Conservation (phyloP, 169 alveolate species). For the Babesia divergens region DNA sequence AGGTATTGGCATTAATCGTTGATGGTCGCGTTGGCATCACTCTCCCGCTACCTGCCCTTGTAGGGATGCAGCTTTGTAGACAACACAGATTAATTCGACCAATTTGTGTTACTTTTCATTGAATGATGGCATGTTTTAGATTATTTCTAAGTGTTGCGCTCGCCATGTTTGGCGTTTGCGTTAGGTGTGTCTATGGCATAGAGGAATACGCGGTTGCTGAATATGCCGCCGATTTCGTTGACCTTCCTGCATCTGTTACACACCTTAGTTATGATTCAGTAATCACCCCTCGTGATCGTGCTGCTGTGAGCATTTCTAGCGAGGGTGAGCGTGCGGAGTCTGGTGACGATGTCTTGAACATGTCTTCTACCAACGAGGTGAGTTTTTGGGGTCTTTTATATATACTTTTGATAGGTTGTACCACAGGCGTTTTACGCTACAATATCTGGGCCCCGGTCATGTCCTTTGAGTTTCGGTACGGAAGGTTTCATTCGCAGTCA, state of each 20-base stretch:
- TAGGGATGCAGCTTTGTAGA: too few species aligned
- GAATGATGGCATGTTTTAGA: too few species aligned
- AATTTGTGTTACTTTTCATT: too few species aligned
- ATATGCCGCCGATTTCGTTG: neutral
- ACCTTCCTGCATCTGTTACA: neutral
- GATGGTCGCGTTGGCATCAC: neutral
- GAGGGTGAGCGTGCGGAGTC: too few species aligned
- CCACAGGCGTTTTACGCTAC: neutral
- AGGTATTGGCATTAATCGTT: constrained; percentile 9
- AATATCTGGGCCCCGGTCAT: neutral
- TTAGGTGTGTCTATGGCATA: neutral
- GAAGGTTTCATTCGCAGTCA: constrained; percentile 11
- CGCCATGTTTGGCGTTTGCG: neutral
- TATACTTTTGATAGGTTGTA: neutral
- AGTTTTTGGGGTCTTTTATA: neutral
- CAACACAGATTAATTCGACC: too few species aligned
- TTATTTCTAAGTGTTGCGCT: neutral
- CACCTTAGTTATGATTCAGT: neutral
- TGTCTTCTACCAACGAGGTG: neutral
- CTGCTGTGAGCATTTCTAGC: too few species aligned
- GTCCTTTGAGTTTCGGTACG: neutral
- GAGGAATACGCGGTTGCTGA: neutral
- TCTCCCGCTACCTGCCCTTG: neutral
- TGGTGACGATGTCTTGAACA: too few species aligned
- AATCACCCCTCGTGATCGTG: neutral